Base-by-base conservation (phyloP, 257 asterid species). In the Jaltomata sinuosa region DNA sequence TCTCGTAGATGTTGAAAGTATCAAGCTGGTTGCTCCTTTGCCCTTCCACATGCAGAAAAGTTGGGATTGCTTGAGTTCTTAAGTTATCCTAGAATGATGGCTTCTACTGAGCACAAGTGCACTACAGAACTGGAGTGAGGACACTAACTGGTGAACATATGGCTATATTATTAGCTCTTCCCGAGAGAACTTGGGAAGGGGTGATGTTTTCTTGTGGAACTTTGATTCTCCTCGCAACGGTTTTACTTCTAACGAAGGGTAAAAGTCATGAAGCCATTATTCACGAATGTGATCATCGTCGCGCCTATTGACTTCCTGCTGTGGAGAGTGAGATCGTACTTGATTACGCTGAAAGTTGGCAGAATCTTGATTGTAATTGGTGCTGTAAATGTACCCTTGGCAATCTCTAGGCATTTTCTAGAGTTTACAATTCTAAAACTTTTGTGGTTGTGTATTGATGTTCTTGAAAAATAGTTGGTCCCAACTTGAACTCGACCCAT, bases 11-110 rank as follows among this genome's bases (percentile, higher is more conserved):
- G 83, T 85, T 11, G 90, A 90, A 61, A 86, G 85, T 85, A 87
- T 96, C 54, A 86, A 76, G 84, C 59, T 94, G 32, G 90, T 86
- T 50, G 97, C 99, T 85, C 91, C 93, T 84, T 83, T 94, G 85
- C 93, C 99, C 54, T 83, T 90, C 29, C 99, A 96, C 91, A 93
- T 96, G 97, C 98, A 89, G 83, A 91, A 82, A 88, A 94, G 97
- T 85, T 94, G 94, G 98, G 97, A 91, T 85, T 84, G 87, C 18
- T 83, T 92, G 88, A 86, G 34, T 65, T 86, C 87, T 57, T 83
- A 25, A 81, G 36, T 27, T 71, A 27, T 47, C 62, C 27, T 50
- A 15, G 57, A 76, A 76, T 76, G 59, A 49, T 74, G 42, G 42
- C 29, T 49, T 27, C 40, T 76, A 16, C 81, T 27, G 81, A 49